Evolutionary conservation across 768 basidiomycete species (phyloP).

Genomic region (Leccinum boreale): DNA sequence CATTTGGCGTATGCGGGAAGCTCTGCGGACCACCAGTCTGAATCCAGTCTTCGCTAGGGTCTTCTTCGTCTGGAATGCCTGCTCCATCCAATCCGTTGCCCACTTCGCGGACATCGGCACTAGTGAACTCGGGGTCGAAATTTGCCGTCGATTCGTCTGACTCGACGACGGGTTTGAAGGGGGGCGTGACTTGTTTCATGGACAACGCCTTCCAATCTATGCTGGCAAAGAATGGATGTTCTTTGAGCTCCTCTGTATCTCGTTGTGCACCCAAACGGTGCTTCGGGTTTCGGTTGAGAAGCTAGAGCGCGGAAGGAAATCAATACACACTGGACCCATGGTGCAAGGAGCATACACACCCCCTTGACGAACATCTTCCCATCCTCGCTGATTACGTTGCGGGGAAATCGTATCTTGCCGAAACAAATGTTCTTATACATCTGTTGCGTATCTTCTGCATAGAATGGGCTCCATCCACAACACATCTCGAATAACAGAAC

Average conservation of each 20-base stretch:
- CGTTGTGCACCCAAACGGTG: constrained; percentile 90
- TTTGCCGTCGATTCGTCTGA: constrained; percentile 98
- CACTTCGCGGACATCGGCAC: constrained; percentile 79
- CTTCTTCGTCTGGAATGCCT: constrained; percentile 47
- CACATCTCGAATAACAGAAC: constrained; percentile 99
- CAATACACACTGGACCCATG: constrained; percentile 12
- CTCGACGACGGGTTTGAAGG: constrained; percentile 97
- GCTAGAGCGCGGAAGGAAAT: constrained; percentile 43
- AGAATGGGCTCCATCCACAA: constrained; percentile 99
- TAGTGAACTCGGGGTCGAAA: constrained; percentile 98
- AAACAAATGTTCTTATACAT: constrained; percentile 99
- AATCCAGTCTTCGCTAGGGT: constrained; percentile 64
- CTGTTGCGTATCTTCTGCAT: constrained; percentile 98
- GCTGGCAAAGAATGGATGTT: constrained; percentile 86
- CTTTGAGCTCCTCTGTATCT: constrained; percentile 92
- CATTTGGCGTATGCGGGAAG: constrained; percentile 62
- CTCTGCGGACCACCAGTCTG: constrained; percentile 33
- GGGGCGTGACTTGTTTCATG: constrained; percentile 87
- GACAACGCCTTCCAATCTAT: constrained; percentile 93
- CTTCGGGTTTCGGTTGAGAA: constrained; percentile 97
- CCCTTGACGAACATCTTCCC: constrained; percentile 99
- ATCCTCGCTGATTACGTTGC: constrained; percentile 94
- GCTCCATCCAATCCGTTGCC: constrained; percentile 52
- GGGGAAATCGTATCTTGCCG: constrained; percentile 97
- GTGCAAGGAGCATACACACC: constrained; percentile 48